phyloP scores from a whole-genome alignment of 441 rosid genomes.

The Syzygium syzygioides region DNA sequence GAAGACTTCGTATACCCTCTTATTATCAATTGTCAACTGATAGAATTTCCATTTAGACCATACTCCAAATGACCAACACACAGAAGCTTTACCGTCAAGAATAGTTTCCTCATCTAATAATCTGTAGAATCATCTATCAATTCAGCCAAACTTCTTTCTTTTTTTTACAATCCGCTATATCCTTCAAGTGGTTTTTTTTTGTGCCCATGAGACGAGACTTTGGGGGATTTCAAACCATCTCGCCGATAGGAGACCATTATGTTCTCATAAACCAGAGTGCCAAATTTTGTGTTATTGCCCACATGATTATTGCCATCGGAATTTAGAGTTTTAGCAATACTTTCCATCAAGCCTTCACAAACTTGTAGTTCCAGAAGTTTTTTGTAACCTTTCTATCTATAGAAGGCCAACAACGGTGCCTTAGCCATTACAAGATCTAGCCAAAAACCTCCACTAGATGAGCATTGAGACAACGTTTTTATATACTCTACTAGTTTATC shows the following conservation, averaged over 20 bases:
- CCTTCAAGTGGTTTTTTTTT: constrained; percentile 72
- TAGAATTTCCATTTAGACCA: no score
- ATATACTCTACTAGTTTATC: constrained; percentile 36
- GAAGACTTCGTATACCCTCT: no score
- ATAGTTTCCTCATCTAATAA: no score
- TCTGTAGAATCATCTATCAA: constrained; percentile 17
- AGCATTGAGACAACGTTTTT: constrained; percentile 43
- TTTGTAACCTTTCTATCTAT: constrained; percentile 40
- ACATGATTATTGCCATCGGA: constrained; percentile 16
- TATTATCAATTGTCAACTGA: no score
- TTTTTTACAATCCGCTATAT: constrained; percentile 21
- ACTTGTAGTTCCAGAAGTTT: constrained; percentile 41
- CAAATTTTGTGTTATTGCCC: neutral
- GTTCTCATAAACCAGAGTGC: constrained; percentile 9
- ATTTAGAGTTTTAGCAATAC: constrained; percentile 9
- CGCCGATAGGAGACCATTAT: constrained; percentile 9
- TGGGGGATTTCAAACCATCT: constrained; percentile 16
- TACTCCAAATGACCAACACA: no score
- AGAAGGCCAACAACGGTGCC: constrained; percentile 49
- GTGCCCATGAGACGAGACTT: constrained; percentile 34
- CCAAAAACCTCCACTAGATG: constrained; percentile 40
- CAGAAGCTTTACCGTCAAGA: no score
- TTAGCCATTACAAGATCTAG: constrained; percentile 46
- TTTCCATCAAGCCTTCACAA: constrained; percentile 31
- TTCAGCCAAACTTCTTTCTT: constrained; percentile 44